Evolutionary conservation across 305 asterid genomes (phyloP).

Genomic region (Ajuga reptans): DNA sequence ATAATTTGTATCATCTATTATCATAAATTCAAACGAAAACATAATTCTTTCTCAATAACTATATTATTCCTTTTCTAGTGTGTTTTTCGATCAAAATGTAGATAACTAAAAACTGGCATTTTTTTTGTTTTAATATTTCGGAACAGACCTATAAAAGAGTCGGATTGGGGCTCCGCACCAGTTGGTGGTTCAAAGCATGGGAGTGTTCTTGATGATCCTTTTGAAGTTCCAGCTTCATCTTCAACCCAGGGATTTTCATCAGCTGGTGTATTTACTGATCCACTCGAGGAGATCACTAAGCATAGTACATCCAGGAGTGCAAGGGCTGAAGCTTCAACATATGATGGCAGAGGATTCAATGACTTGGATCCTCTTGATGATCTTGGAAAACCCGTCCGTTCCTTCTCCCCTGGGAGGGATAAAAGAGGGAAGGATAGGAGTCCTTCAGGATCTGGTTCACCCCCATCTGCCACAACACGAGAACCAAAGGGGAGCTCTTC

Average conservation of each 20-base stretch:
- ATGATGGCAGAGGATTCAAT: constrained; percentile 58
- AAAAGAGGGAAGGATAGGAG: constrained; percentile 45
- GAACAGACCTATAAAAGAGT: constrained; percentile 58
- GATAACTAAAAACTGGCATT: background rate
- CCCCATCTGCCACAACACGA: constrained; percentile 38
- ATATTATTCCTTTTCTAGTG: background rate
- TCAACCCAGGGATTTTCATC: constrained; percentile 30
- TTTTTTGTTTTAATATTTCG: background rate
- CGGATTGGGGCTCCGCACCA: constrained; percentile 53
- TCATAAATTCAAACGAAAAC: background rate
- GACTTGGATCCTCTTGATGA: constrained; percentile 66
- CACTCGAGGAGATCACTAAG: constrained; percentile 57
- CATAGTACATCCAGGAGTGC: constrained; percentile 48
- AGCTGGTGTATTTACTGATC: constrained; percentile 43
- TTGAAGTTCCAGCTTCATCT: constrained; percentile 50
- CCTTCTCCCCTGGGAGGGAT: constrained; percentile 54
- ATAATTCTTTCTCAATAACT: background rate
- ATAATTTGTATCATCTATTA: background rate
- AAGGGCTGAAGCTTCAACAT: constrained; percentile 46
- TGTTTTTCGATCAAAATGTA: background rate
- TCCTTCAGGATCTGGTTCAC: constrained; percentile 41
- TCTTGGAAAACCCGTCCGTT: constrained; percentile 40
- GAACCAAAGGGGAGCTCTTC: constrained; percentile 47
- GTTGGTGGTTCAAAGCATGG: constrained; percentile 40
- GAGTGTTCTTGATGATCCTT: constrained; percentile 55